Evolutionary conservation across 805 yeast species (phyloP).

Genomic region (Ogataea zsoltii): DNA sequence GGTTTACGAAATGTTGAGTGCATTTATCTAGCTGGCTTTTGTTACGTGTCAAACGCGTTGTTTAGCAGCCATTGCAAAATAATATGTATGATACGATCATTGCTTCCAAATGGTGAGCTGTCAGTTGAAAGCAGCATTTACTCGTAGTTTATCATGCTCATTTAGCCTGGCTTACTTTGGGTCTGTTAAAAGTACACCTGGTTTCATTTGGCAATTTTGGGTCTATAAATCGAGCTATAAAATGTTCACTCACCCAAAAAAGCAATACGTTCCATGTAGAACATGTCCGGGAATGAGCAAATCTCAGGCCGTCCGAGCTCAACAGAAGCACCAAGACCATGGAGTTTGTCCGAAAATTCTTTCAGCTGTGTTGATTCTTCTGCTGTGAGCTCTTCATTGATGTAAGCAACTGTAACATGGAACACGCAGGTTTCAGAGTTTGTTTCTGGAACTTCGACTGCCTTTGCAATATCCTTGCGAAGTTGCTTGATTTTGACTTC

Average conservation of each 20-base stretch:
- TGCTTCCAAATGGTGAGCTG: too few species aligned
- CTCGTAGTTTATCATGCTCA: too few species aligned
- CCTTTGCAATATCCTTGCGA: constrained; percentile 13
- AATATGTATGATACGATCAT: too few species aligned
- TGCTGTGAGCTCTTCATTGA: constrained; percentile 15
- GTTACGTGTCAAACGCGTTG: too few species aligned
- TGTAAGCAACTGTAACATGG: constrained; percentile 22
- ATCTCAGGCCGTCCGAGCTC: constrained; percentile 20
- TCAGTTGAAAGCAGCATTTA: too few species aligned
- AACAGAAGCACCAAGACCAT: constrained; percentile 7
- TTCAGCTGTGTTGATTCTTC: constrained; percentile 18
- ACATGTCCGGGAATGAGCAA: constrained; percentile 22
- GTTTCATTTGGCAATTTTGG: too few species aligned
- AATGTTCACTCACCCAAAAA: constrained; percentile 8
- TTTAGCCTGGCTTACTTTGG: too few species aligned
- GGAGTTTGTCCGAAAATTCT: constrained; percentile 10
- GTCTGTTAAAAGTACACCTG: too few species aligned
- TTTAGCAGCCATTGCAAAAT: too few species aligned
- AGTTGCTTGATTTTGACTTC: constrained; percentile 9
- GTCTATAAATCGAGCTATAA: neutral
- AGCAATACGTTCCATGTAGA: constrained; percentile 16
- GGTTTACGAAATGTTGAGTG: constrained; percentile 33
- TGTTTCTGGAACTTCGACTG: constrained; percentile 8
- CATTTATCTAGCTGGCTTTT: neutral
- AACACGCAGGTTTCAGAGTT: constrained; percentile 11